These are phyloP conservation scores for Hypoxylon subgilvum DNA, from an alignment of 495 filamentous ascomycete genomes.

Conservation along the genomic window DNA sequence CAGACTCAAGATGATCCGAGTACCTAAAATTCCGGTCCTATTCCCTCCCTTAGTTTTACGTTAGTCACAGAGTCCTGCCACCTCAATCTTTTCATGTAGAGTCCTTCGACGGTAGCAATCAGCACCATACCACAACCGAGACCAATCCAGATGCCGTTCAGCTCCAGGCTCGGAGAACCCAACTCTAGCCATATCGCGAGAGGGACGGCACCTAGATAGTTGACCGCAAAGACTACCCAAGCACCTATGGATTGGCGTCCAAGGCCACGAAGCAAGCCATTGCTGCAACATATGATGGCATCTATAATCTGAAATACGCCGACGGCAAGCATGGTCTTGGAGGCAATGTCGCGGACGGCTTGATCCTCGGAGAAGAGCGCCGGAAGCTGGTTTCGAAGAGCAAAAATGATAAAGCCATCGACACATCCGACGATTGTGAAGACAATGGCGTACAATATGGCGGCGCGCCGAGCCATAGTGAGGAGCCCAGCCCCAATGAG, in stretches of 20 bases:
- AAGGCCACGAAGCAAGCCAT: conserved; percentile 71
- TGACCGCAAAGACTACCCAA: conserved; percentile 72
- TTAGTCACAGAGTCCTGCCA: conserved; percentile 42
- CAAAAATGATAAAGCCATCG: conserved; percentile 44
- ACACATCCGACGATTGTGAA: conserved; percentile 40
- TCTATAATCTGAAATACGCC: conserved; percentile 47
- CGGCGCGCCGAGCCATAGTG: conserved; percentile 40
- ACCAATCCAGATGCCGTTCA: conserved; percentile 74
- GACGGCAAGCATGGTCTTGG: conserved; percentile 48
- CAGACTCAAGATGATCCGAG: neutral
- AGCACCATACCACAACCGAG: conserved; percentile 64
- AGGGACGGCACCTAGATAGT: conserved; percentile 75
- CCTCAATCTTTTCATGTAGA: conserved; percentile 38
- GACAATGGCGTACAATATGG: conserved; percentile 41
- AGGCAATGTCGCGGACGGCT: conserved; percentile 36
- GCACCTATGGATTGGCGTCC: conserved; percentile 75
- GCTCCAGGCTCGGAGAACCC: conserved; percentile 59
- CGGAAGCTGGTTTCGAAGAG: conserved; percentile 41
- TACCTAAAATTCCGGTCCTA: neutral
- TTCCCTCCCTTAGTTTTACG: conserved; percentile 33
- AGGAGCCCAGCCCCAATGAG: conserved; percentile 60
- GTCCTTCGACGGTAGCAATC: conserved; percentile 35
- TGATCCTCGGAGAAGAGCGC: conserved; percentile 48
- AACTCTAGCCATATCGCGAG: conserved; percentile 71
- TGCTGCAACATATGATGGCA: conserved; percentile 54